Base-by-base conservation (phyloP, 1,284 basidiomycete genomes). In the Apiotrichum siamense region DNA sequence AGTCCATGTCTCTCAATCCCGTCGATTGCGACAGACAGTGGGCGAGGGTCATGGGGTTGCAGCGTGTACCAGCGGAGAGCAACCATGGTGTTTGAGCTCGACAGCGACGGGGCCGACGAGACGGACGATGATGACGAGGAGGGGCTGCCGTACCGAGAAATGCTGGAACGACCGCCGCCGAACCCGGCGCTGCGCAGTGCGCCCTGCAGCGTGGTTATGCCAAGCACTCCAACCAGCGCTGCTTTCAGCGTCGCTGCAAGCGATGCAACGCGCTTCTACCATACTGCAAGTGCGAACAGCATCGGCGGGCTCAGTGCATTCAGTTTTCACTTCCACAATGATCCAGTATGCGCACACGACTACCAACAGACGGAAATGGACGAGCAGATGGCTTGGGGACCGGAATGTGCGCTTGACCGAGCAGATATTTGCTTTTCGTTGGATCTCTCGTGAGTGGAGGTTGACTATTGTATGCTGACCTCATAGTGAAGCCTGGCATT, bases 251-350 rank as follows among this genome's bases (percentile, higher is more conserved):
- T 31, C 15, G 4, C 15, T 9, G 21, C 39, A 11, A 4, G 11
- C 25, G 39, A 1, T 15, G 29, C 27, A n/a, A 25, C 29, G 10
- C 29, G 29, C 29, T 31, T 31, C 15, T 9, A 31, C 7, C 33
- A 35, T n/a, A n/a, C 17, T 15, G 27, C 41, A 9, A 43, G 41
- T n/a, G 41, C 41, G 3, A 43, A n/a, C 18, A 43, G 41, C 17
- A 32, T 43, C 18, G 23, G 41, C 17, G 41, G 41, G 5, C 41
- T 43, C 27, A 43, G 41, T 32, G 41, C 41, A 27, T 43, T 43
- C 41, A 43, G 41, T 13, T 43, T 43, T 18, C 25, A 43, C 41
- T 21, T 43, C 26, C 24, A 39, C 13, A 11, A 7, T 29, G 33
- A 35, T 35, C 33, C 10, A n/a, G 33, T 35, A n/a, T 11, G 33